Conservation (phyloP, 495 filamentous ascomycete species). For the Podospora australis region DNA sequence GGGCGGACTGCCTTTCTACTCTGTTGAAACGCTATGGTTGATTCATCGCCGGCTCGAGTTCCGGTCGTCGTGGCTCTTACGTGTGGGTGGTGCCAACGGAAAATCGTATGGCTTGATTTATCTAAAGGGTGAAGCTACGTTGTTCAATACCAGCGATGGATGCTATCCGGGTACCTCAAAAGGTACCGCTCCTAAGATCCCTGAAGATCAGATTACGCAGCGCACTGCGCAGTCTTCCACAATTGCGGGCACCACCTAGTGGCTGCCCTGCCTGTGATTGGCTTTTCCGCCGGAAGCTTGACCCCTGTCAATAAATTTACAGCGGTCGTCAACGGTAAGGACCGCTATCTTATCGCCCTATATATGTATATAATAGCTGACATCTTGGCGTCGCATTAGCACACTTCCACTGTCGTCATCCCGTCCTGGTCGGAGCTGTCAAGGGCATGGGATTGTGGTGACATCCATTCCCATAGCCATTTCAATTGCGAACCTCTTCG, state of each 20-base stretch:
- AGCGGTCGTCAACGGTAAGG: constrained; percentile 10
- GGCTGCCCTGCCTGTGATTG: constrained; percentile 14
- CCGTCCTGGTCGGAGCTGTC: no score
- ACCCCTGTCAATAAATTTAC: not conserved
- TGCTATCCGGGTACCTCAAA: not conserved
- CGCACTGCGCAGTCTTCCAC: no score
- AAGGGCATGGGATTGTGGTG: constrained; percentile 2
- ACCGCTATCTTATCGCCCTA: constrained; percentile 11
- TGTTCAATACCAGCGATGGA: not conserved
- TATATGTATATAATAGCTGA: no score
- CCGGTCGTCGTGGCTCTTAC: not conserved
- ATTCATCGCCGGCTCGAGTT: constrained; percentile 22
- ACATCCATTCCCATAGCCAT: no score
- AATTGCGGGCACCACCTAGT: not conserved
- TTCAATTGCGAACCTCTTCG: no score
- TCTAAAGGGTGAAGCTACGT: constrained; percentile 1
- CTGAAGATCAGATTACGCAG: no score
- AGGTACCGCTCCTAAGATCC: no score
- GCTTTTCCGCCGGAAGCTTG: not conserved
- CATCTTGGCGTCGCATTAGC: not conserved
- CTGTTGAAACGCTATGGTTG: constrained; percentile 7
- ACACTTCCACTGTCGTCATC: constrained; percentile 4
- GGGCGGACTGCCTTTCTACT: constrained; percentile 15
- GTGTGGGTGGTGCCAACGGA: not conserved
- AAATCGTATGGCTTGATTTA: not conserved